phyloP scores from a whole-genome alignment of 164 flowering plant species.

The Litsea cubeba region DNA sequence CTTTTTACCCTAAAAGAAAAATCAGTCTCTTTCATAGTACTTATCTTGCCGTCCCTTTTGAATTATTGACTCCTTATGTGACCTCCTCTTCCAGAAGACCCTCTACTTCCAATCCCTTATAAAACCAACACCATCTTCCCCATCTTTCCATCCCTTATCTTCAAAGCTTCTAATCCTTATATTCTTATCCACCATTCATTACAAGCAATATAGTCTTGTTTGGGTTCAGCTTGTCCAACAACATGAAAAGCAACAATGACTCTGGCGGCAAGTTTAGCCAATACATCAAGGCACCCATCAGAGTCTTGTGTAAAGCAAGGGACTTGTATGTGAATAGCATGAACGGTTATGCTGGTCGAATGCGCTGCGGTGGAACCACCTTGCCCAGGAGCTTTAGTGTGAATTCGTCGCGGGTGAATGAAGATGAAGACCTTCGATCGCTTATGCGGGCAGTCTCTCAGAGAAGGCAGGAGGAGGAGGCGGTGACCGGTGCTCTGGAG shows the following conservation, averaged over 20 bases:
- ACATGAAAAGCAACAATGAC: background rate
- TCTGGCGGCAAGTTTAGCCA: background rate
- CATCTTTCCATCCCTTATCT: background rate
- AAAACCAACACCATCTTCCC: background rate
- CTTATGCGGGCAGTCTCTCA: background rate
- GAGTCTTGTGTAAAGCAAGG: slow-evolving; percentile 4
- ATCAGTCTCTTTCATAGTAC: too few species aligned
- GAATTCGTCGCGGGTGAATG: background rate
- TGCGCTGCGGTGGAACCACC: background rate
- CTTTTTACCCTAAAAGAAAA: too few species aligned
- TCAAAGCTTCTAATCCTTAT: background rate
- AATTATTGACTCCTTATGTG: background rate
- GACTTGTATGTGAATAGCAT: slow-evolving; percentile 13
- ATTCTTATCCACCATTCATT: too few species aligned
- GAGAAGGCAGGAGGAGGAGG: background rate
- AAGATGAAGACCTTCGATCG: slow-evolving; percentile 4
- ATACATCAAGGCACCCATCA: slow-evolving; percentile 9
- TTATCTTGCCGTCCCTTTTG: background rate
- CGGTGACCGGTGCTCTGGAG: background rate
- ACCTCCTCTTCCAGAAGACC: too few species aligned
- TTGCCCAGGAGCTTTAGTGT: slow-evolving; percentile 11
- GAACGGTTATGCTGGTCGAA: background rate
- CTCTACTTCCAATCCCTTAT: background rate
- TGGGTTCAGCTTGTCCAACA: background rate
- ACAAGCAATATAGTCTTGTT: too few species aligned